Conservation (phyloP, 1,284 basidiomycete genomes). For the Mycena citricolor region DNA sequence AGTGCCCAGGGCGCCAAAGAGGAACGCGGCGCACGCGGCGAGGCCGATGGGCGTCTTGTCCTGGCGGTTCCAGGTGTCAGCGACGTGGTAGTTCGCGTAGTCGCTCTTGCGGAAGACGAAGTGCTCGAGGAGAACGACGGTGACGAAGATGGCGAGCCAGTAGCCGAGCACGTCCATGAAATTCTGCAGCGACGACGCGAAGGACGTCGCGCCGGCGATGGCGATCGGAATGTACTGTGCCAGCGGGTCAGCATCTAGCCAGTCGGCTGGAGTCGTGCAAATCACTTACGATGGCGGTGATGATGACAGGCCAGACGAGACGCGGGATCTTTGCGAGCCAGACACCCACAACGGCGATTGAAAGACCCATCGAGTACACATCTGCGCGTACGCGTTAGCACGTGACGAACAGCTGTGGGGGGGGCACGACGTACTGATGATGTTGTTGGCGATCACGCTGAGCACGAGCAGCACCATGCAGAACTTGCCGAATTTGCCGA, state of each 20-base stretch:
- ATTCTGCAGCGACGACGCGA: constrained; percentile 19
- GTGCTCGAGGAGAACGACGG: constrained; percentile 57
- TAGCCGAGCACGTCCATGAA: constrained; percentile 50
- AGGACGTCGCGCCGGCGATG: constrained; percentile 23
- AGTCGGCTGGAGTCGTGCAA: too few species aligned
- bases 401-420: not conserved
- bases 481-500: constrained; percentile 80
- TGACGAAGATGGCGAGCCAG: constrained; percentile 57
- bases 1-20: constrained; percentile 22
- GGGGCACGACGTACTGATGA: constrained; percentile 19
- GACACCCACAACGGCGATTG: constrained; percentile 18
- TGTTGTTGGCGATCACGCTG: constrained; percentile 23
- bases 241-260: too few species aligned
- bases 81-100: constrained; percentile 33
- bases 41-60: constrained; percentile 19
- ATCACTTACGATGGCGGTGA: constrained; percentile 21
- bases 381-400: not conserved
- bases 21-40: constrained; percentile 17
- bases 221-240: constrained; percentile 23
- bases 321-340: constrained; percentile 22
- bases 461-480: constrained; percentile 80
- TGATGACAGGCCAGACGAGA: constrained; percentile 22
- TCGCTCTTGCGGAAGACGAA: constrained; percentile 46
- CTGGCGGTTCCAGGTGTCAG: constrained; percentile 26
- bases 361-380: constrained; percentile 24